Conservation (phyloP, 352 stramenopile species). For the Phytophthora quininea region DNA sequence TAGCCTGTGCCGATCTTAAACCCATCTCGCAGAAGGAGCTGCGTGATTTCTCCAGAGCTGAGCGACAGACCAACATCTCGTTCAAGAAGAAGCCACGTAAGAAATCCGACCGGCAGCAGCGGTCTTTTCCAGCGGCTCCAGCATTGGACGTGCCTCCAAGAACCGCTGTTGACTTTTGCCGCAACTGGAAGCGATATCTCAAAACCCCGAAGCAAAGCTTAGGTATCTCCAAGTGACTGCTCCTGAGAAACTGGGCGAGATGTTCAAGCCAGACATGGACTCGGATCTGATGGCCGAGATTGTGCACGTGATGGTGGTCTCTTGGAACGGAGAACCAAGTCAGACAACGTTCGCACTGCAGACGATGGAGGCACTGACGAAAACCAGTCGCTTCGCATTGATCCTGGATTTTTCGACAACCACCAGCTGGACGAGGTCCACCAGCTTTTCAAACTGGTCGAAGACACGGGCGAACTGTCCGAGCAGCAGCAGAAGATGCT, state of each 20-base stretch:
- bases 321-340: constrained; percentile 24
- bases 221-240: constrained; percentile 76
- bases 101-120: constrained; percentile 28
- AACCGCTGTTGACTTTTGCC: constrained; percentile 65
- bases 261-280: constrained; percentile 80
- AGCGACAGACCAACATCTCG: constrained; percentile 68
- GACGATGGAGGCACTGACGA: constrained; percentile 46
- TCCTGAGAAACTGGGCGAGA: constrained; percentile 36
- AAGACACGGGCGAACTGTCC: not conserved
- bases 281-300: constrained; percentile 78
- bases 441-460: constrained; percentile 31
- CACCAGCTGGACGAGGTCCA: constrained; percentile 60
- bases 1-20: constrained; percentile 85
- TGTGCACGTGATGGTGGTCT: constrained; percentile 47
- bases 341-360: constrained; percentile 44
- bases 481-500: constrained; percentile 19
- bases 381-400: constrained; percentile 60
- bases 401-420: constrained; percentile 78
- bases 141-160: constrained; percentile 40
- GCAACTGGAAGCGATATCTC: constrained; percentile 75
- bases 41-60: constrained; percentile 50
- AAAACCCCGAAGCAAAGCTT: constrained; percentile 55
- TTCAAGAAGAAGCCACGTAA: constrained; percentile 54
- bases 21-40: constrained; percentile 80
- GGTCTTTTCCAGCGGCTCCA: constrained; percentile 27